phyloP scores from a whole-genome alignment of 805 yeast species.

The Candida dajiaensis region DNA sequence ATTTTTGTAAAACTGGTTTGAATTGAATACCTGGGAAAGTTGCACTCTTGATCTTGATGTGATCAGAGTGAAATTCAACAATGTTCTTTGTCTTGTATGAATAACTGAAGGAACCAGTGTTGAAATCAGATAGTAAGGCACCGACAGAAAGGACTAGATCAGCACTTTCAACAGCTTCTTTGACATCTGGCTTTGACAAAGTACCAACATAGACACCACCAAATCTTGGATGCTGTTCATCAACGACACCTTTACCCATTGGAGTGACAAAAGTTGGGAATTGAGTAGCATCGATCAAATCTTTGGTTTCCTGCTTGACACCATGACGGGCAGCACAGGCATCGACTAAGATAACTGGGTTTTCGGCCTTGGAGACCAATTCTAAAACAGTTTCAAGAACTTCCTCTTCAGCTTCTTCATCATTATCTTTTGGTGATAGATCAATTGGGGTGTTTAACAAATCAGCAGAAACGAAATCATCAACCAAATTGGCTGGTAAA shows the following conservation, averaged over 20 bases:
- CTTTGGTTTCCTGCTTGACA: conserved; percentile 55
- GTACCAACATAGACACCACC: conserved; percentile 86
- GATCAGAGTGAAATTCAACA: conserved; percentile 74
- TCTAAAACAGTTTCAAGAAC: conserved; percentile 47
- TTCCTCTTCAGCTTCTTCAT: conserved; percentile 56
- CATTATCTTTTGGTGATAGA: conserved; percentile 51
- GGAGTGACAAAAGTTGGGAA: conserved; percentile 85
- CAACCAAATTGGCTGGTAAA: conserved; percentile 76
- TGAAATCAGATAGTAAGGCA: conserved; percentile 80
- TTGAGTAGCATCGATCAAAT: conserved; percentile 59
- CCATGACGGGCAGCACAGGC: conserved; percentile 83
- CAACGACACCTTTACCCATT: conserved; percentile 80
- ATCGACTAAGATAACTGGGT: conserved; percentile 76
- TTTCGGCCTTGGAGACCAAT: conserved; percentile 50
- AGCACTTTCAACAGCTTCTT: conserved; percentile 63
- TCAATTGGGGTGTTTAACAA: conserved; percentile 62
- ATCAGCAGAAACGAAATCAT: conserved; percentile 50
- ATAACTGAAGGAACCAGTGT: conserved; percentile 83
- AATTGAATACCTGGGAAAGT: conserved; percentile 68
- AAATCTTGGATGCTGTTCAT: conserved; percentile 66
- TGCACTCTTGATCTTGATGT: conserved; percentile 64
- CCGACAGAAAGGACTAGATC: conserved; percentile 78
- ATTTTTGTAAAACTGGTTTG: conserved; percentile 46
- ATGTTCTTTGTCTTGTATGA: conserved; percentile 68
- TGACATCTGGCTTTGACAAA: conserved; percentile 67